phyloP scores from a whole-genome alignment of 805 yeast genomes.

The Ogataea haglerorum region DNA sequence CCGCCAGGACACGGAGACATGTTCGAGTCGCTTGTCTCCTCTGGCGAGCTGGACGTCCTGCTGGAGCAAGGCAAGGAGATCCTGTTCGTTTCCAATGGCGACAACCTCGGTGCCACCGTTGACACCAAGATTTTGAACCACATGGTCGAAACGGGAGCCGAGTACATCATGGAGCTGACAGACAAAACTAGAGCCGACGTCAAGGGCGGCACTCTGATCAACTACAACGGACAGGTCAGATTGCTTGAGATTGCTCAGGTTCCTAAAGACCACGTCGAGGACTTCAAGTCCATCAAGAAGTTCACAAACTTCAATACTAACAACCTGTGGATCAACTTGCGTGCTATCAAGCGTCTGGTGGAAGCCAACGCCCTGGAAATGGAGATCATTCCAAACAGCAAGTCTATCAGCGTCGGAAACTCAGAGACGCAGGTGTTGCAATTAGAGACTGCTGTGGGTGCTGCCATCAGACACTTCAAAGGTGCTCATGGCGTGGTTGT shows the following conservation, averaged over 20 bases:
- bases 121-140: slow-evolving; percentile 86
- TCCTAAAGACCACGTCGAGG: slow-evolving; percentile 97
- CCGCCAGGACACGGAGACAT: slow-evolving; percentile 99
- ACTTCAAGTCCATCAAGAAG: slow-evolving; percentile 95
- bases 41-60: slow-evolving; percentile 89
- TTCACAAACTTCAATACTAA: slow-evolving; percentile 98
- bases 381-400: slow-evolving; percentile 95
- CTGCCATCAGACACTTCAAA: slow-evolving; percentile 93
- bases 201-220: slow-evolving; percentile 97
- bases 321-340: slow-evolving; percentile 94
- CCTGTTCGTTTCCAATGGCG: slow-evolving; percentile 95
- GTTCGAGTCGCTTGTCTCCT: slow-evolving; percentile 81
- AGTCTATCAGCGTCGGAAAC: slow-evolving; percentile 75
- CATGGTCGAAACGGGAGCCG: slow-evolving; percentile 88
- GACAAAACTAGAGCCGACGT: slow-evolving; percentile 99
- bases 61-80: slow-evolving; percentile 92
- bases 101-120: slow-evolving; percentile 97
- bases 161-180: slow-evolving; percentile 97
- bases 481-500: slow-evolving; percentile 98
- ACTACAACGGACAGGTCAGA: slow-evolving; percentile 92
- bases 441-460: slow-evolving; percentile 98
- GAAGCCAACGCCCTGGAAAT: slow-evolving; percentile 77
- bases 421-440: slow-evolving; percentile 83
- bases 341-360: slow-evolving; percentile 88
- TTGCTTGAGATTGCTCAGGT: slow-evolving; percentile 97